Evolutionary conservation across 2,329 filamentous ascomycete species (phyloP).

Genomic region (Venturia asperata): DNA sequence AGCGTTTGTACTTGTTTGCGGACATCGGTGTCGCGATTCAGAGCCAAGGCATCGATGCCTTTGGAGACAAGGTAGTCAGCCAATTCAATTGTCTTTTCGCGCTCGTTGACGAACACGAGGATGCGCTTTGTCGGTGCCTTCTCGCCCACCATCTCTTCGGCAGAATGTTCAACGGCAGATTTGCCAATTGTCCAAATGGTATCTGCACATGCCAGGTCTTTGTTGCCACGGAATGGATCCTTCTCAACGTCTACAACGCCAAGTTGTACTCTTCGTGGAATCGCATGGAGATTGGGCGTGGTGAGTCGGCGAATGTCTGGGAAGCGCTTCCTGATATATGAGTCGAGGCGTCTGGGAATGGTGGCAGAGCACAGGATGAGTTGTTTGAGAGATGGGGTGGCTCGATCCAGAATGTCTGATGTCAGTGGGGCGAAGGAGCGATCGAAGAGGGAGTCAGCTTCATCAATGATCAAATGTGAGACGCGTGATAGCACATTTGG

Average conservation of each 20-base stretch:
- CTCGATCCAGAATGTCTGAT: conserved; percentile 71
- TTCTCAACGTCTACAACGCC: conserved; percentile 87
- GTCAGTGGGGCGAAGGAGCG: conserved; percentile 84
- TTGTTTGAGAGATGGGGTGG: conserved; percentile 73
- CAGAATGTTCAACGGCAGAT: conserved; percentile 55
- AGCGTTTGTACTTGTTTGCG: conserved; percentile 18
- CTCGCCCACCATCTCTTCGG: conserved; percentile 25
- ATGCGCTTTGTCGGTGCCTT: conserved; percentile 58
- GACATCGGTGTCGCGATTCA: conserved; percentile 66
- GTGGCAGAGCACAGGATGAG: conserved; percentile 92
- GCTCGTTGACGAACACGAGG: conserved; percentile 94
- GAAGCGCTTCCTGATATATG: conserved; percentile 71
- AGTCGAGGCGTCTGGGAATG: conserved; percentile 83
- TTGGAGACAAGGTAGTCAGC: conserved; percentile 72
- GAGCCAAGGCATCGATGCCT: conserved; percentile 78
- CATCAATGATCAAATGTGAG: conserved; percentile 80
- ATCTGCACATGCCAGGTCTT: conserved; percentile 86
- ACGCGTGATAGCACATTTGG: conserved; percentile 92
- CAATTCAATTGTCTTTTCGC: conserved; percentile 77
- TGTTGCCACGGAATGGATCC: conserved; percentile 90
- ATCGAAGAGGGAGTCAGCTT: conserved; percentile 93
- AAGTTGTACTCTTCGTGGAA: conserved; percentile 87
- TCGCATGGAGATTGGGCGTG: conserved; percentile 92
- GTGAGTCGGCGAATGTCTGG: conserved; percentile 79
- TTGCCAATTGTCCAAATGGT: conserved; percentile 90